A percentile compares a stretch with the other conserved stretches of the same genome.
Evolutionary conservation across 257 asterid species (phyloP).

Genomic region (Przewalskia tangutica): DNA sequence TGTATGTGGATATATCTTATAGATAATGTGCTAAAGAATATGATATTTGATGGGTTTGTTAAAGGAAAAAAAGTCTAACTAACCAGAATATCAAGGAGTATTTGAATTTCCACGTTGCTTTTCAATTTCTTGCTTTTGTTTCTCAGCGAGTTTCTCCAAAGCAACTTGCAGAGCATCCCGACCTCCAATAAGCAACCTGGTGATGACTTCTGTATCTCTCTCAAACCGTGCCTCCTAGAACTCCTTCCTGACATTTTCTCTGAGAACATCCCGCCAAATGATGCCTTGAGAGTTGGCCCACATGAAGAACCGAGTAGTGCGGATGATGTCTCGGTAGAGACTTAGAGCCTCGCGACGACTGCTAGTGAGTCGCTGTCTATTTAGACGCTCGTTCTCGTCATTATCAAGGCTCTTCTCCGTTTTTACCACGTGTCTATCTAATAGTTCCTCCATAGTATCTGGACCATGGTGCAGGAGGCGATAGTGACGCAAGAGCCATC

Average conservation of each 20-base stretch:
- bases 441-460: constrained; percentile 79
- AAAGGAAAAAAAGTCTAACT: not conserved
- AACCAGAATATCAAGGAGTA: not conserved
- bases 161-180: constrained; percentile 79
- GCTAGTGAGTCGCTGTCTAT: constrained; percentile 67
- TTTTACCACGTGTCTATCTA: constrained; percentile 70
- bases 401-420: constrained; percentile 34
- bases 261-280: constrained; percentile 80
- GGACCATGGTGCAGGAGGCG: constrained; percentile 69
- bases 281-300: constrained; percentile 82
- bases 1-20: not conserved
- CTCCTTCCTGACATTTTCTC: constrained; percentile 89
- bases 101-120: constrained; percentile 40
- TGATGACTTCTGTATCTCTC: constrained; percentile 68
- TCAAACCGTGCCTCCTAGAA: constrained; percentile 80
- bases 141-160: constrained; percentile 83
- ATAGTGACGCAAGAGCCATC: not conserved
- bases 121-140: constrained; percentile 72
- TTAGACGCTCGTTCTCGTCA: constrained; percentile 50
- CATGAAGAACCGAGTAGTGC: constrained; percentile 78
- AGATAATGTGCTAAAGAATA: not conserved
- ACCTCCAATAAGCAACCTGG: constrained; percentile 81
- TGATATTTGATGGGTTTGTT: not conserved
- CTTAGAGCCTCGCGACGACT: constrained; percentile 82
- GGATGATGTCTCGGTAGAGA: constrained; percentile 73